Evolutionary conservation across 371 early-diverging fungal genomes (phyloP), one percentile per base, ranked within the genome.

Genomic region (Mortierella polycephala): DNA sequence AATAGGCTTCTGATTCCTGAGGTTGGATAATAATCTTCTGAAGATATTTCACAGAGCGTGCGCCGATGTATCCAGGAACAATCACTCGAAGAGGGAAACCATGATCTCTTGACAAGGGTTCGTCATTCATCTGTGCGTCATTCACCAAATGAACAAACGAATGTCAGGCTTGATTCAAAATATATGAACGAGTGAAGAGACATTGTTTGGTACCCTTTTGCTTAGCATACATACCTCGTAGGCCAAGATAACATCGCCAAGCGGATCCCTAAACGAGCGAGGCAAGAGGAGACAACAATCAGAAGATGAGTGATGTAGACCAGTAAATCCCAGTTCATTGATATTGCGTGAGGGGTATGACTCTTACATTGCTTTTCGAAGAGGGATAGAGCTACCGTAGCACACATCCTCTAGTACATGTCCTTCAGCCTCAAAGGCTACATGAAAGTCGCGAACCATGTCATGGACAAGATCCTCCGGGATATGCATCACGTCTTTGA

Each of bases 11-110:
- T 50, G 61, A 60, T 50, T 60, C 61, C 21, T 60, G 20, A 92
- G 83, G 7, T 84, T 83, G 69, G 23, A 70, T 40, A 7, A 68
- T 16, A 39, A 96, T 88, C 39, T 84, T 81, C 61, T 86, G 85
- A 12, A 95, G 81, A 86, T 89, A 96, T 65, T 96, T 96, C 62
- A 96, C 96, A 56, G 88, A 89, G 13, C 96, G 88, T 0, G 94
- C 96, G 9, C 95, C 96, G 60, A 96, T 95, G 67, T 91, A 90
- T 1, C 95, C 96, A 21, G 96, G 96, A 1, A 96, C 94, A 10
- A 96, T 90, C 6, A 91, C 92, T 42, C 96, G 88, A 10, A 95
- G 79, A 14, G 96, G 96, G 60, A 84, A 91, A 0, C 96, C 96
- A 67, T 93, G 94, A 75, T 93, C 93, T 51, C 89, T 85, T 4